Evolutionary conservation across 176 grass and related monocot species (phyloP), one percentile per base, ranked within the genome.

Genomic region (Zea mays): DNA sequence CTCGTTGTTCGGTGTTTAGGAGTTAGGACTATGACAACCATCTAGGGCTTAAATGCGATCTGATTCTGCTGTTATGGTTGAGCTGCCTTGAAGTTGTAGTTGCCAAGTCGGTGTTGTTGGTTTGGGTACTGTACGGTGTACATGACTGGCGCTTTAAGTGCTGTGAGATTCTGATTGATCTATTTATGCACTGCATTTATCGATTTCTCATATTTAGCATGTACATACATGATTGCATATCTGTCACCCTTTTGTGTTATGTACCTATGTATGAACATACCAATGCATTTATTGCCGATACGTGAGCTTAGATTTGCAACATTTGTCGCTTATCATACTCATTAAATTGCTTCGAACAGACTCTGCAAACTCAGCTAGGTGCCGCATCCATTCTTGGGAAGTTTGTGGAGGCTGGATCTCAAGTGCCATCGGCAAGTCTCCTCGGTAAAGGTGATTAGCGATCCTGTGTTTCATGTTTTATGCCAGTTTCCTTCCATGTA

Each of bases 371-470:
- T 73, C 58, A n/a, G 43, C 15, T 71, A 10, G 8, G 43, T 41
- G 56, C 65, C 72, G 41, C 78, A 58, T 81, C 77, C 66, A 72
- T 44, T 72, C 41, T 64, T 77, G 59, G 48, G 8, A 88, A 72
- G 47, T 16, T 35, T 66, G 57, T 9, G 58, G 82, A 85, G 72
- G 48, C 72, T 77, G 72, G 48, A 67, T 44, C 65, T 66, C 82
- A 85, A 77, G 41, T 71, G 34, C 37, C 41, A 3, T 36, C 15
- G 11, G 11, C 49, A 72, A 51, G 40, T 88, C 57, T 77, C 35
- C 49, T 58, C 57, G 72, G n/a, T 60, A 89, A 85, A 72, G 57
- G 86, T 89, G 76, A 13, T 60, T 14, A 19, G 16, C 1, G n/a
- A 33, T 50, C 56, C 62, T 64, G 54, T 10, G 0, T 17, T 80